Conservation (phyloP, 441 rosid species). For the Cnidoscolus chayamansa region DNA sequence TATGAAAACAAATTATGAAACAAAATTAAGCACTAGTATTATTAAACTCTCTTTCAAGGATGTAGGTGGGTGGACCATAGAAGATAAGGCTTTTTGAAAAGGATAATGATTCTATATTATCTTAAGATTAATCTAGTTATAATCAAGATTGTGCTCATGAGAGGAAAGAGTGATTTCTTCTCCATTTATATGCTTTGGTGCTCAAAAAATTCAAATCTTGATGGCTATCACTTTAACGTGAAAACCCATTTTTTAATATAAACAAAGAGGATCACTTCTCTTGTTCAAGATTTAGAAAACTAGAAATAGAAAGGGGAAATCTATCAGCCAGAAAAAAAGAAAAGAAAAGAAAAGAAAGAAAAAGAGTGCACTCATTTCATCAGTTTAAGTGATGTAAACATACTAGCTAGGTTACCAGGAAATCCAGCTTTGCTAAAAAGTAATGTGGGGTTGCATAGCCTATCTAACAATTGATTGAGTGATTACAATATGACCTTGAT, state of each 20-base stretch:
- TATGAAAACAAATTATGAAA: too few relatives aligned
- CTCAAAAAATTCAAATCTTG: conserved; percentile 1
- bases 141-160: conserved; percentile 17
- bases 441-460: conserved; percentile 30
- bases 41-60: background rate
- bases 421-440: conserved; percentile 20
- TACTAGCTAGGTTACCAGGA: conserved; percentile 11
- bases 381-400: conserved; percentile 26
- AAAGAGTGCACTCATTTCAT: conserved; percentile 9
- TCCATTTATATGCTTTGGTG: conserved; percentile 7
- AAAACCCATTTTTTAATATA: background rate
- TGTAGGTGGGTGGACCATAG: conserved; percentile 25
- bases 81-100: conserved; percentile 10
- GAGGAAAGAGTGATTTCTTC: conserved; percentile 10
- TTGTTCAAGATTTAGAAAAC: conserved; percentile 6
- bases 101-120: conserved; percentile 19
- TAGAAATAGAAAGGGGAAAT: background rate
- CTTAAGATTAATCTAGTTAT: conserved; percentile 14
- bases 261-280: background rate
- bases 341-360: background rate
- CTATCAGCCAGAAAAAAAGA: background rate
- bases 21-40: too few relatives aligned
- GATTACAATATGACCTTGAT: conserved; percentile 4
- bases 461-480: conserved; percentile 8
- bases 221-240: conserved; percentile 4